Evolutionary conservation across 108 stramenopile genomes (phyloP).

Genomic region (Cyclotella kingstonii): DNA sequence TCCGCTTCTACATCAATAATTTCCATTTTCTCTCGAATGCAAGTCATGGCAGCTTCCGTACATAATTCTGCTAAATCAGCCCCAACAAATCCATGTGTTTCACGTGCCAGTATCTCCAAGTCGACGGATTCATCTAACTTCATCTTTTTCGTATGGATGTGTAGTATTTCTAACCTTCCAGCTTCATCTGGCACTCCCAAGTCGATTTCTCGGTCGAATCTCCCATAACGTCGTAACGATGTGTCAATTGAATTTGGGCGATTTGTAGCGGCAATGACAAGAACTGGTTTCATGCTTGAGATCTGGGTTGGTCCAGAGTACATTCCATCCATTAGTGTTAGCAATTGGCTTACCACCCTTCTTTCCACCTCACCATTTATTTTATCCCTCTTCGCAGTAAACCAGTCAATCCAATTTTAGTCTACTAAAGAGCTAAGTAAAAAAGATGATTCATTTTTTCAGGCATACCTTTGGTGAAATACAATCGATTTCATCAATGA

Average conservation of each 20-base stretch:
- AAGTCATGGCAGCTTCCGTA: conserved; percentile 87
- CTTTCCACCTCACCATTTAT: conserved; percentile 89
- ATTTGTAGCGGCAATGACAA: conserved; percentile 95
- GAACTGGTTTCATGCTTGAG: conserved; percentile 79
- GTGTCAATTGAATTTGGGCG: conserved; percentile 82
- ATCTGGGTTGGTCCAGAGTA: conserved; percentile 60
- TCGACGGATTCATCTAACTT: conserved; percentile 80
- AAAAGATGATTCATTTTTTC: no score
- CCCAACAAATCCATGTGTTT: conserved; percentile 90
- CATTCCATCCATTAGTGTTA: conserved; percentile 92
- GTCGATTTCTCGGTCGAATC: conserved; percentile 92
- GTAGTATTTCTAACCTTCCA: conserved; percentile 89
- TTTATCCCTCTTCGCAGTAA: conserved; percentile 67
- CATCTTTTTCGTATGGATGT: conserved; percentile 90
- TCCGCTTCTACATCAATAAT: conserved; percentile 79
- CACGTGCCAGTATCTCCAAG: conserved; percentile 70
- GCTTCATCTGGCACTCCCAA: conserved; percentile 88
- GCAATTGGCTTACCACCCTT: conserved; percentile 92
- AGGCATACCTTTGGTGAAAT: conserved; percentile 79
- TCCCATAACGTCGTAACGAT: conserved; percentile 90
- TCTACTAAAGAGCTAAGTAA: no score
- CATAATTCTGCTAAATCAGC: conserved; percentile 91
- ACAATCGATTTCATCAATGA: conserved; percentile 98
- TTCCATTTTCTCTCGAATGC: conserved; percentile 79
- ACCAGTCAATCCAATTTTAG: no score